phyloP scores from a whole-genome alignment of 306 rosid species.

The Begonia masoniana region DNA sequence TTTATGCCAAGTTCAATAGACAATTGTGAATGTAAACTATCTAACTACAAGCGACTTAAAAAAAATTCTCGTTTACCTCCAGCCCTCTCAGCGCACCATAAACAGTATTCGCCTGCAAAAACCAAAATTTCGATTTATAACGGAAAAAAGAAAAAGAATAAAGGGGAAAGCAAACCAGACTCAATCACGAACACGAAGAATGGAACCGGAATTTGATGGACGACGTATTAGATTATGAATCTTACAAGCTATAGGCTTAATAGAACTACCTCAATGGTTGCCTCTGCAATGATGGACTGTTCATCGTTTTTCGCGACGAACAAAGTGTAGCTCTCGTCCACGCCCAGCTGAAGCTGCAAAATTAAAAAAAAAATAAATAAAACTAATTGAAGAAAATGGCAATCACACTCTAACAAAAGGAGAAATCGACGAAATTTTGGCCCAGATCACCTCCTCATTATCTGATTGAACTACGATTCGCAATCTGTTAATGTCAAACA shows the following conservation, averaged over 20 bases:
- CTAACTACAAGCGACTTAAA: not conserved
- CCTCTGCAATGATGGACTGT: constrained; percentile 35
- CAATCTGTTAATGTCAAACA: not conserved
- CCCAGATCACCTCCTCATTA: not conserved
- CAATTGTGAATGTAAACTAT: too few relatives aligned
- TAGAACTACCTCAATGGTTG: constrained; percentile 46
- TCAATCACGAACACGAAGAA: too few relatives aligned
- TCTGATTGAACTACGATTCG: too few relatives aligned
- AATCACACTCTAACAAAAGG: not conserved
- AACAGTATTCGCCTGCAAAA: constrained; percentile 40
- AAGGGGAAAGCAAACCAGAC: too few relatives aligned
- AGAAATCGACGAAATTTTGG: not conserved
- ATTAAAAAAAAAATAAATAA: not conserved
- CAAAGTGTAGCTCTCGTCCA: constrained; percentile 82
- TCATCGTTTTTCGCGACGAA: constrained; percentile 35
- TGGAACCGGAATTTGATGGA: too few relatives aligned
- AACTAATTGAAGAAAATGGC: not conserved
- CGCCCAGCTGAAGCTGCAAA: constrained; percentile 83
- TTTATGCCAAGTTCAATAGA: too few relatives aligned
- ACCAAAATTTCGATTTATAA: not conserved
- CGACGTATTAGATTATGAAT: too few relatives aligned
- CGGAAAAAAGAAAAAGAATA: too few relatives aligned
- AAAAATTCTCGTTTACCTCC: constrained; percentile 29
- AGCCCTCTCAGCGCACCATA: constrained; percentile 49
- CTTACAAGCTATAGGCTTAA: too few relatives aligned